Base-by-base conservation (phyloP, 202 grass and related monocot species). In the Elaeis oleifera region DNA sequence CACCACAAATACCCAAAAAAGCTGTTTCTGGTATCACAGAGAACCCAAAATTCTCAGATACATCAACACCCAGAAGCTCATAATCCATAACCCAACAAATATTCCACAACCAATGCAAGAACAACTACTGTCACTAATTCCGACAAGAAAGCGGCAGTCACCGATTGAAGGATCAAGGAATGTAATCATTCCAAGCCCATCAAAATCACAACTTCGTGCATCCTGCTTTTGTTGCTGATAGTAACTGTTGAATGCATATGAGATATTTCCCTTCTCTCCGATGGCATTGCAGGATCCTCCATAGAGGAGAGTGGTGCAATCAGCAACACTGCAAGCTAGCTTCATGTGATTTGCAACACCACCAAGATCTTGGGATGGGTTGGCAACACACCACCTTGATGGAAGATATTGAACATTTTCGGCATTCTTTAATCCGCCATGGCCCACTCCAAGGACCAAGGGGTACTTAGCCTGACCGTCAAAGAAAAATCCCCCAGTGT, bases 221-320 rank as follows among this genome's bases (percentile, higher is more conserved):
- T 87, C 83, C 55, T 91, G 88, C 67, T 91, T 91, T 63, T 87
- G 88, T 28, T 74, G 53, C 69, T 91, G 88, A 68, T 91, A 91
- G 67, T 91, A 91, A 62, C 88, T 87, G 75, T 91, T 91, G 74
- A 91, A 91, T 54, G 88, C 88, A 26, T 87, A 91, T 8, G 88
- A 91, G 64, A 84, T 56, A 5, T 91, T 91, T 23, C 70, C 88
- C 64, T 91, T 91, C 14, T 87, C 67, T 19, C 77, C 88, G 66
- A 91, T 91, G 5, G 50, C 80, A 63, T 91, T 79, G 74, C 83
- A 91, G 4, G 83, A 87, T 18, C 88, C 88, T 68, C 88, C 83
- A 9, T 81, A 79, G 63, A 78, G 62, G n/a, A 91, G 66, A 44
- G 63, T 91, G 19, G 88, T 91, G 51, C 88, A 91, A 74, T 91